Percentiles rank a stretch among this genome's conserved stretches.
Evolutionary conservation across 306 rosid species (phyloP).

Genomic region (Dicorynia guianensis): DNA sequence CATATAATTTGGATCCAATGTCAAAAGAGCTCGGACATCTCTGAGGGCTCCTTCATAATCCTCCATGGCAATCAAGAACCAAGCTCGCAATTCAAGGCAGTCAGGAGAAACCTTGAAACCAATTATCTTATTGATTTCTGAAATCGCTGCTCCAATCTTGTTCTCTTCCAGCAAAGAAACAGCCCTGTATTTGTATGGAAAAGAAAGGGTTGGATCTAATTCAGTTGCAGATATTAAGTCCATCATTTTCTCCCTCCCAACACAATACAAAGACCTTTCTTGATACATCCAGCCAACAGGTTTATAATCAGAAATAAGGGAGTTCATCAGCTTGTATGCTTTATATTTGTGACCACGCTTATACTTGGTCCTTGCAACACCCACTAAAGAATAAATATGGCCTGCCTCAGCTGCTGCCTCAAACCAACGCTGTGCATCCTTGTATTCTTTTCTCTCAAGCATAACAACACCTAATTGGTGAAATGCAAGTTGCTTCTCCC

Average conservation of each 20-base stretch:
- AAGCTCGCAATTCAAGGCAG: constrained; percentile 88
- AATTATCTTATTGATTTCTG: constrained; percentile 77
- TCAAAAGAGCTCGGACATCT: constrained; percentile 85
- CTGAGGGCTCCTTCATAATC: constrained; percentile 82
- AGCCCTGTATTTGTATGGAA: constrained; percentile 82
- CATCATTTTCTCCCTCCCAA: constrained; percentile 76
- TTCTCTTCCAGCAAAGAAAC: constrained; percentile 68
- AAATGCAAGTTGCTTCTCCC: constrained; percentile 83
- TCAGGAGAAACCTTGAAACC: constrained; percentile 83
- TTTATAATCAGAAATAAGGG: constrained; percentile 65
- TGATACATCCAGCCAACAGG: constrained; percentile 96
- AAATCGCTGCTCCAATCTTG: constrained; percentile 62
- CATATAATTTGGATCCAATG: constrained; percentile 81
- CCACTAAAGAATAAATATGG: constrained; percentile 75
- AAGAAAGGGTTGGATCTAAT: constrained; percentile 81
- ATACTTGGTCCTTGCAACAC: constrained; percentile 82
- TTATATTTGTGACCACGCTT: constrained; percentile 81
- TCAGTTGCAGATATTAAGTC: constrained; percentile 79
- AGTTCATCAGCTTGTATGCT: constrained; percentile 79
- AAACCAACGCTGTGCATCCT: constrained; percentile 81
- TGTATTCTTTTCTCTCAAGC: constrained; percentile 82
- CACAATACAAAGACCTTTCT: constrained; percentile 81
- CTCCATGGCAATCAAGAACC: constrained; percentile 77
- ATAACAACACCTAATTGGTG: constrained; percentile 85
- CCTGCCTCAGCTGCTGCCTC: constrained; percentile 74